Evolutionary conservation across 192 early-diverging fungal species (phyloP), one percentile per base, ranked within the genome.

Genomic region (Geosiphon pyriformis): DNA sequence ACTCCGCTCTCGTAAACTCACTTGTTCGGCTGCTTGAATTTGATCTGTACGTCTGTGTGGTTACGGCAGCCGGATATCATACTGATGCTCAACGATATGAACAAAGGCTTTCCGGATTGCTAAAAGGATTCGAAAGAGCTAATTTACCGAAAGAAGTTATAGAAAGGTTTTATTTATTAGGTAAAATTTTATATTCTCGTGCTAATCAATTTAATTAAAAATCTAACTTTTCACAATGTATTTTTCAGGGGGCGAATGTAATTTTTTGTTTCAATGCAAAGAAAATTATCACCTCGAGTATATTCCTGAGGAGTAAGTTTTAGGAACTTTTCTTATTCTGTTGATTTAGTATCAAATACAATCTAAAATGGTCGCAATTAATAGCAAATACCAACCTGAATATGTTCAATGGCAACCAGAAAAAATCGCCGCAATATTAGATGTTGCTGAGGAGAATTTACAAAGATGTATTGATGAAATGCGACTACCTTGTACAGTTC

Each of bases 1-100:
- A 85, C 73, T 88, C 84, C 10, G 69, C 70, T 4, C 77, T 96
- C 27, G 85, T 89, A 2, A 63, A 62, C 10, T 81, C 90, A 27
- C 74, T 96, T 54, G 77, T 92, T n/a, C 51, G 64, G 0, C 72
- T 96, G 69, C 83, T 96, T 48, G 66, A 74, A 15, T 82, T 78
- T 32, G 77, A 78, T 42, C 75, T 94, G 20, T 67, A 76, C 46
- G 90, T 96, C 2, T 92, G 91, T 46, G 88, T 96, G 46, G 94
- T 96, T 11, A 96, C 94, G 7, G 94, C 94, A 17, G 94, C 94
- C 0, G 94, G 92, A 2, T 96, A 96, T 75, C 82, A 85, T 8
- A 78, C 76, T 11, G 80, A 91, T 67, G 82, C 88, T 0, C 42
- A 59, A 30, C 75, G 83, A 34, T 96, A 96, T 80, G 91, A 94